Evolutionary conservation across 768 basidiomycete species (phyloP).

Genomic region (Russula compacta): DNA sequence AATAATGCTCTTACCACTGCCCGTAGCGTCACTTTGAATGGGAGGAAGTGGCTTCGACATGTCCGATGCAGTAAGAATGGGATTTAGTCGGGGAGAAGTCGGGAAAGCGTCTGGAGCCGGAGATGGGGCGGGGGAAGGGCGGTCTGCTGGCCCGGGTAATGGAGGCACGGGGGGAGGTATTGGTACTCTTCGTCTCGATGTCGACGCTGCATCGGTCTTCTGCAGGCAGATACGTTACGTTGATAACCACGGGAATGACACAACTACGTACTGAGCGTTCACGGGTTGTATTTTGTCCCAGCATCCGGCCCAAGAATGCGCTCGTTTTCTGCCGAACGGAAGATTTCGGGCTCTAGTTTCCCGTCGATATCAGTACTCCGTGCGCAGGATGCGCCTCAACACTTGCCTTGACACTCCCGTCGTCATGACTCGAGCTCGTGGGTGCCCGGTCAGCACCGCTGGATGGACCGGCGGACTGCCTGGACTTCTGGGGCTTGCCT

Average conservation of each 20-base stretch:
- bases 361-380: slow-evolving; percentile 2
- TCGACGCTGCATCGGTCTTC: slow-evolving; percentile 27
- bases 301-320: slow-evolving; percentile 72
- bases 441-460: slow-evolving; percentile 40
- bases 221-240: background rate
- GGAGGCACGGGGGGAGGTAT: slow-evolving; percentile 24
- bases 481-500: slow-evolving; percentile 18
- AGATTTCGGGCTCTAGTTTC: slow-evolving; percentile 39
- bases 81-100: slow-evolving; percentile 20
- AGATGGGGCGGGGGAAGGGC: slow-evolving; percentile 19
- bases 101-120: slow-evolving; percentile 47
- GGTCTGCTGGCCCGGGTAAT: background rate
- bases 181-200: slow-evolving; percentile 8
- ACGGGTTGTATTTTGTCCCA: slow-evolving; percentile 53
- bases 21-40: slow-evolving; percentile 32
- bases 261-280: slow-evolving; percentile 55
- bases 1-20: slow-evolving; percentile 32
- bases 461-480: slow-evolving; percentile 18
- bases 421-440: slow-evolving; percentile 36
- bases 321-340: slow-evolving; percentile 73
- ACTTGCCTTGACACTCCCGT: slow-evolving; percentile 42
- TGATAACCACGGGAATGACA: slow-evolving; percentile 9
- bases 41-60: slow-evolving; percentile 58
- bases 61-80: slow-evolving; percentile 24
- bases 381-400: slow-evolving; percentile 3